phyloP scores from a whole-genome alignment of 176 grass and related monocot species.

The Otatea glauca region DNA sequence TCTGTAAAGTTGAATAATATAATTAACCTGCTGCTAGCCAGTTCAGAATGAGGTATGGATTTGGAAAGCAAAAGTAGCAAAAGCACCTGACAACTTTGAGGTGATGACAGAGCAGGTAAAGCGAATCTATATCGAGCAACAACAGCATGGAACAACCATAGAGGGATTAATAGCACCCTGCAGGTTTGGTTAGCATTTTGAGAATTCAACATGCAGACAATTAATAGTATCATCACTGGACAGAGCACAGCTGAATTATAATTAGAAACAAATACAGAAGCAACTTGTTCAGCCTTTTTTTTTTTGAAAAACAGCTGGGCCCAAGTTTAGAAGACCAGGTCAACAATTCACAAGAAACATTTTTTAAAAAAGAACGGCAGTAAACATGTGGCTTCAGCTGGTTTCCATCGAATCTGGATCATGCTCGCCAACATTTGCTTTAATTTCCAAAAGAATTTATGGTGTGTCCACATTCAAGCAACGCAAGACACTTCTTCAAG shows the following conservation, averaged over 20 bases:
- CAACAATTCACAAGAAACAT: not conserved
- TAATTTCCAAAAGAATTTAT: not conserved
- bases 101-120: constrained; percentile 58
- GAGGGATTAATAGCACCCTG: constrained; percentile 71
- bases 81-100: constrained; percentile 52
- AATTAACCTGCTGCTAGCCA: constrained; percentile 19
- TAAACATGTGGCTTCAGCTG: not conserved
- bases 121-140: constrained; percentile 62
- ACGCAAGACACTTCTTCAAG: not conserved
- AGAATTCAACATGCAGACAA: constrained; percentile 21
- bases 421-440: not conserved
- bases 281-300: not conserved
- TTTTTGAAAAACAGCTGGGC: not conserved
- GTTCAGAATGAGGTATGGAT: constrained; percentile 22
- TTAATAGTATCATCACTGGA: not conserved
- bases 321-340: not conserved
- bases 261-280: not conserved
- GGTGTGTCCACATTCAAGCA: not conserved
- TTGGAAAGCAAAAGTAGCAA: constrained; percentile 35
- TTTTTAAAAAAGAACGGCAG: not conserved
- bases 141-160: constrained; percentile 73
- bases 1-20: constrained; percentile 36
- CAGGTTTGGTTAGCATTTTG: constrained; percentile 26
- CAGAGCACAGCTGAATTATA: not conserved
- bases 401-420: not conserved